Conservation (phyloP, 345 rosid species). For the Turnera subulata region DNA sequence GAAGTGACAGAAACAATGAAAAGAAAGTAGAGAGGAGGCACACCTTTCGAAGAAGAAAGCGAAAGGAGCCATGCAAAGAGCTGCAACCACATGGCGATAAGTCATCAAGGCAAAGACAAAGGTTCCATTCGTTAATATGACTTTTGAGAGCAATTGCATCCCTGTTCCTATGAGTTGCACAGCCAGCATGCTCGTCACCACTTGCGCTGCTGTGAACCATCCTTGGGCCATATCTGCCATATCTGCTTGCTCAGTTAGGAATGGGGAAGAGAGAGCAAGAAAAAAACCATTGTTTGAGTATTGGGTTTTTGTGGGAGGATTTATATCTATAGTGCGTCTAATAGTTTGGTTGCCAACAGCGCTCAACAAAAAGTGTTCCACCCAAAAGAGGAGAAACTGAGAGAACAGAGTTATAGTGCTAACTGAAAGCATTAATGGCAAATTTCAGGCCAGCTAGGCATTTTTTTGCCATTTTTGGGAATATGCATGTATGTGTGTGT, state of each 20-base stretch:
- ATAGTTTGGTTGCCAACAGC: too few species aligned
- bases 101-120: conserved; percentile 44
- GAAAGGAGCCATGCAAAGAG: conserved; percentile 41
- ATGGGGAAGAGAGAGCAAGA: too few species aligned
- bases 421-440: too few species aligned
- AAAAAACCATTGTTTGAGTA: too few species aligned
- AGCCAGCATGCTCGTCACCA: conserved; percentile 30
- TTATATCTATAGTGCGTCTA: too few species aligned
- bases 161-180: conserved; percentile 45
- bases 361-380: too few species aligned
- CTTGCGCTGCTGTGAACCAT: conserved; percentile 19
- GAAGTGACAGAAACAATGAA: not conserved
- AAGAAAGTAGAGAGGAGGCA: not conserved
- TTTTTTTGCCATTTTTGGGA: too few species aligned
- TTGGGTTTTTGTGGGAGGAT: too few species aligned
- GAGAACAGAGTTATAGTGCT: too few species aligned
- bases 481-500: too few species aligned
- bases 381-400: too few species aligned
- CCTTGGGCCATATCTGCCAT: conserved; percentile 2
- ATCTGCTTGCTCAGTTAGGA: not conserved
- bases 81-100: conserved; percentile 47
- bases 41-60: conserved; percentile 47
- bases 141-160: conserved; percentile 37
- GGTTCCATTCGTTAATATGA: conserved; percentile 32
- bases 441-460: too few species aligned